Evolutionary conservation across 2,329 filamentous ascomycete species (phyloP), one percentile per base, ranked within the genome.

Genomic region (Didymella glomerata): DNA sequence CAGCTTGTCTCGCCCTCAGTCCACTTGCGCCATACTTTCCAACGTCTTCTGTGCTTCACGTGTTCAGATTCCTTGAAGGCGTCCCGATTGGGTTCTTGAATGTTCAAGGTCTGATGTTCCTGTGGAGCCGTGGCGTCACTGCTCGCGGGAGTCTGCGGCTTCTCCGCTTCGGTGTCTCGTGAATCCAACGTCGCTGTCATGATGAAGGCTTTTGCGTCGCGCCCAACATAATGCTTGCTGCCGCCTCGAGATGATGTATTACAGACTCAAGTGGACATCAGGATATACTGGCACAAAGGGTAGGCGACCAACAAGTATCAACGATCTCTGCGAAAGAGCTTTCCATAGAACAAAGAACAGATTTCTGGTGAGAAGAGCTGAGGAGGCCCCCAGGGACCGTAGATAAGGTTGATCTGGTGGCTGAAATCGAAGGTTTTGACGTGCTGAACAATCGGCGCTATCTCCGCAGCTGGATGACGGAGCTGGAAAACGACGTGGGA

Each of bases 401-500:
- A 25, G 44, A 48, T 40, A 27, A n/a, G 14, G 27, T 24, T 24
- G 30, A 22, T 30, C 47, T 44, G 22, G 25, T 45, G n/a, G 30
- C 34, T 54, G 50, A 38, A 25, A 22, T 46, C 27, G 28, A 24
- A 44, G 51, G 56, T 45, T 49, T 49, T 48, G 50, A 56, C n/a
- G 25, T 63, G 66, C 63, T 67, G 63, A 67, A 57, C 48, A 63
- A 68, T 54, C 55, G 53, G 34, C 57, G 57, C 68, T 68, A 67
- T 42, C 41, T 22, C 3, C 9, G 41, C 56, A 48, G 59, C 57
- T 40, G 52, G 22, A 55, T 36, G 40, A 30, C 55, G 55, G 30
- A 25, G 13, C 4, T 34, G 30, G 28, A 30, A 30, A 1, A 13
- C 54, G n/a, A 27, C 14, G 6, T 14, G 7, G 8, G 44, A 11